Conservation (phyloP, 73 alveolate species). For the Paraurostyla sp. region DNA sequence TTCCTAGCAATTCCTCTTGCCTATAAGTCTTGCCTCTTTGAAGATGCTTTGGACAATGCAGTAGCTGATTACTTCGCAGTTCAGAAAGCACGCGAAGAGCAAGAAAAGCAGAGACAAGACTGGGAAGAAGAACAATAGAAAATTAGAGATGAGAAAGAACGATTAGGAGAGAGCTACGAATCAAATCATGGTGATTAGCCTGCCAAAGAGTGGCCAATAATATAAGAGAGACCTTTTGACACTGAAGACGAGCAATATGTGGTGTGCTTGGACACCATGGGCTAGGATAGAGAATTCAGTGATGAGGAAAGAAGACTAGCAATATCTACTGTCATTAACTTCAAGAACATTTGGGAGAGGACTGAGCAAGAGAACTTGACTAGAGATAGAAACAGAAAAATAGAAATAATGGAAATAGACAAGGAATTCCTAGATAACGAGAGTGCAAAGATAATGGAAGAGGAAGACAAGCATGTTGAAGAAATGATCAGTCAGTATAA, state of each 20-base stretch:
- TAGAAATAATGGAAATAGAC: conserved; percentile 77
- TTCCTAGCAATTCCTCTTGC: conserved; percentile 91
- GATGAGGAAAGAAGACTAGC: conserved; percentile 78
- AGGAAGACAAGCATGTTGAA: conserved; percentile 84
- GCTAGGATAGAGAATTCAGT: conserved; percentile 91
- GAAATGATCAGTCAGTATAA: conserved; percentile 57
- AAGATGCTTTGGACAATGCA: conserved; percentile 90
- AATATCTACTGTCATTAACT: conserved; percentile 69
- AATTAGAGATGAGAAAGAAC: conserved; percentile 83
- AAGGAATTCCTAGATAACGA: conserved; percentile 72
- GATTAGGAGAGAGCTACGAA: conserved; percentile 76
- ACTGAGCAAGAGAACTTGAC: conserved; percentile 82
- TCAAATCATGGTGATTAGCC: conserved; percentile 77
- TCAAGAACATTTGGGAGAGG: conserved; percentile 81
- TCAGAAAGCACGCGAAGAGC: conserved; percentile 76
- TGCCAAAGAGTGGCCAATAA: conserved; percentile 78
- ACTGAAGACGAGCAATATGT: conserved; percentile 69
- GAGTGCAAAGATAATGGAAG: conserved; percentile 68
- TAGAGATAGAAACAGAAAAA: conserved; percentile 84
- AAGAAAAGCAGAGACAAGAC: conserved; percentile 80
- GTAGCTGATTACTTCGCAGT: conserved; percentile 81
- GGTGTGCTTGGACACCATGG: conserved; percentile 93
- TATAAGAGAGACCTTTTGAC: conserved; percentile 60
- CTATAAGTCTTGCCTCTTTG: conserved; percentile 85
- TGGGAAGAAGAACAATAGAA: conserved; percentile 82